Percentiles rank a stretch among this genome's conserved stretches.
These are phyloP conservation scores for Neonectria ditissima DNA, from an alignment of 2,329 filamentous ascomycete species.

Conservation along the genomic window DNA sequence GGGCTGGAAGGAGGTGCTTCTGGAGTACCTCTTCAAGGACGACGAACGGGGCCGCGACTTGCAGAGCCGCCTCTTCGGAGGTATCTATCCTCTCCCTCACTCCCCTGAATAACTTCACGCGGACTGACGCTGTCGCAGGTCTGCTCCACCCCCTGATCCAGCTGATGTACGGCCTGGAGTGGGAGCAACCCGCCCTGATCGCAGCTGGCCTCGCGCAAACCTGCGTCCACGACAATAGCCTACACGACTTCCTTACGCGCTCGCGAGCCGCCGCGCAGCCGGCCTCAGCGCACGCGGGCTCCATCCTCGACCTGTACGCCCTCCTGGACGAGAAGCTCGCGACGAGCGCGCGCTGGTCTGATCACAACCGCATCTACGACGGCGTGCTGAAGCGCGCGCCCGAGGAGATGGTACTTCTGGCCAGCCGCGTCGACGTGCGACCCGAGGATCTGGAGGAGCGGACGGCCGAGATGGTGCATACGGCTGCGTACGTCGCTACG, in stretches of 20 bases:
- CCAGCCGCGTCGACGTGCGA: slow-evolving; percentile 68
- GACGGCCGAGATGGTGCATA: slow-evolving; percentile 76
- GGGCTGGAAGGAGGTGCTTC: slow-evolving; percentile 69
- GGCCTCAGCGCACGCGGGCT: slow-evolving; percentile 31
- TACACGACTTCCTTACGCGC: slow-evolving; percentile 64
- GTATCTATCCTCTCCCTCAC: too few species aligned
- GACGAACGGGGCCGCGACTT: slow-evolving; percentile 75
- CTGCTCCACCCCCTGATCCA: slow-evolving; percentile 76
- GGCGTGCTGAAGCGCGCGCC: slow-evolving; percentile 74
- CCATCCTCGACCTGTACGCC: slow-evolving; percentile 65
- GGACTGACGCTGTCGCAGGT: slow-evolving; percentile 55
- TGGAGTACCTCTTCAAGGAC: slow-evolving; percentile 76
- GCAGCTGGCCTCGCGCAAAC: slow-evolving; percentile 84
- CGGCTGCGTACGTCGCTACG: slow-evolving; percentile 61
- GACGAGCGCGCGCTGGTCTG: slow-evolving; percentile 57
- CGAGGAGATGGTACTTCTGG: slow-evolving; percentile 72
- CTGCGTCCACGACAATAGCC: slow-evolving; percentile 73
- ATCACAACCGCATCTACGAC: slow-evolving; percentile 75
- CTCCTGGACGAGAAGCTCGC: slow-evolving; percentile 66
- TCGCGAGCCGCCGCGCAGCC: slow-evolving; percentile 57
- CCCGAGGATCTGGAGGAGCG: slow-evolving; percentile 67
- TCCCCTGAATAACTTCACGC: slow-evolving; percentile 38
- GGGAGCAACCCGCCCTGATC: slow-evolving; percentile 82
- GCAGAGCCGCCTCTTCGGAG: slow-evolving; percentile 74
- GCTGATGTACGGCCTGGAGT: slow-evolving; percentile 86